phyloP scores from a whole-genome alignment of 169 alveolate species.

The Pseudocohnilembus persalinus region DNA sequence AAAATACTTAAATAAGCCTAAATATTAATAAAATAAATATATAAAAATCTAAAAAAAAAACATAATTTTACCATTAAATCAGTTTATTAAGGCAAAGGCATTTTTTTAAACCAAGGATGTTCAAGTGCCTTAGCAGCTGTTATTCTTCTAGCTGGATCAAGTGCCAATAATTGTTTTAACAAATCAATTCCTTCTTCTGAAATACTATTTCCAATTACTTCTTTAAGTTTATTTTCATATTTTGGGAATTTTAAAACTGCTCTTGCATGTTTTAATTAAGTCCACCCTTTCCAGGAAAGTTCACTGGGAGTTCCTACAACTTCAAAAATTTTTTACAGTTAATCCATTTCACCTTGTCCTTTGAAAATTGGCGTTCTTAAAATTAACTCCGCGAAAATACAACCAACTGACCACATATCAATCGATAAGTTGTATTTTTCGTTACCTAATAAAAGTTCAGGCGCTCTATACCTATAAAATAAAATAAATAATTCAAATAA shows the following conservation, averaged over 20 bases:
- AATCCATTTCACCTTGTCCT: slow-evolving; percentile 65
- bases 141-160: slow-evolving; percentile 75
- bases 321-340: slow-evolving; percentile 68
- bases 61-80: too few relatives aligned
- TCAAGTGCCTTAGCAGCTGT: slow-evolving; percentile 74
- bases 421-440: slow-evolving; percentile 64
- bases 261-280: slow-evolving; percentile 36
- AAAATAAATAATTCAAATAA: too few relatives aligned
- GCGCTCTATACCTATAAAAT: slow-evolving; percentile 88
- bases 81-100: slow-evolving; percentile 44
- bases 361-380: slow-evolving; percentile 64
- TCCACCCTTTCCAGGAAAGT: slow-evolving; percentile 77
- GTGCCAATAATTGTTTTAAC: slow-evolving; percentile 57
- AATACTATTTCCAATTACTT: slow-evolving; percentile 42
- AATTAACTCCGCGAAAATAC: slow-evolving; percentile 79
- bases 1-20: too few relatives aligned
- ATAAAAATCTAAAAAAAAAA: too few relatives aligned
- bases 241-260: slow-evolving; percentile 50
- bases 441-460: slow-evolving; percentile 80
- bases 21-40: too few relatives aligned
- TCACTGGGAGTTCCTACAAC: slow-evolving; percentile 79
- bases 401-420: slow-evolving; percentile 88
- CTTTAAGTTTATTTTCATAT: slow-evolving; percentile 43
- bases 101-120: slow-evolving; percentile 79
- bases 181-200: slow-evolving; percentile 66